Conservation (phyloP, 441 rosid genomes). For the Corymbia citriodora region DNA sequence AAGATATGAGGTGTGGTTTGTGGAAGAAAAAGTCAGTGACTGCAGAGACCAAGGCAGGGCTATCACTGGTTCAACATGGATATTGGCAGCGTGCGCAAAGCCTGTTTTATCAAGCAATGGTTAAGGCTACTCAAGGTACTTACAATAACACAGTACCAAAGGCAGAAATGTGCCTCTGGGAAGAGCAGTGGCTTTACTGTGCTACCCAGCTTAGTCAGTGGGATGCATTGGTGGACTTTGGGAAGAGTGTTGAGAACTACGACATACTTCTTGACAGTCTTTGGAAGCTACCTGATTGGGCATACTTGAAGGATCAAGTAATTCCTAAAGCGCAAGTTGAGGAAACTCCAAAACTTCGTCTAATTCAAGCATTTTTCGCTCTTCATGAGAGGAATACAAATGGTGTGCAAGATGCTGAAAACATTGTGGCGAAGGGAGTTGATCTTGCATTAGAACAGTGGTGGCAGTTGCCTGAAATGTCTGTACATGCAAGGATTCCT, state of each 20-base stretch:
- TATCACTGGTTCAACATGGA: slow-evolving; percentile 96
- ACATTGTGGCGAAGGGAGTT: slow-evolving; percentile 79
- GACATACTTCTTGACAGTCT: slow-evolving; percentile 92
- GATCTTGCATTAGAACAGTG: slow-evolving; percentile 95
- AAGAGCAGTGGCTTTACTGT: slow-evolving; percentile 98
- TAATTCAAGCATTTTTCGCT: slow-evolving; percentile 86
- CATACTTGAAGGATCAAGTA: slow-evolving; percentile 89
- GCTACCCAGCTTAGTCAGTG: slow-evolving; percentile 95
- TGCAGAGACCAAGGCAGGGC: slow-evolving; percentile 95
- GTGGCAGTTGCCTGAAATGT: slow-evolving; percentile 99
- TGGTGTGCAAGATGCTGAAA: slow-evolving; percentile 88
- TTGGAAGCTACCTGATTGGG: slow-evolving; percentile 98
- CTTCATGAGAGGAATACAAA: slow-evolving; percentile 83
- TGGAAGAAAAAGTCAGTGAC: slow-evolving; percentile 93
- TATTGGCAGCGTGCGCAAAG: slow-evolving; percentile 95
- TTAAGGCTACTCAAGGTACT: slow-evolving; percentile 98
- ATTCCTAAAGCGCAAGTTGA: slow-evolving; percentile 97
- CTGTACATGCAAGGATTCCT: slow-evolving; percentile 89
- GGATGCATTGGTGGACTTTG: slow-evolving; percentile 95
- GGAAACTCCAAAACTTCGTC: slow-evolving; percentile 92
- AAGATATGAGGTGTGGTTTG: slow-evolving; percentile 97
- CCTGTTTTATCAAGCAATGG: slow-evolving; percentile 95
- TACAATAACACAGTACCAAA: slow-evolving; percentile 91
- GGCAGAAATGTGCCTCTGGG: slow-evolving; percentile 99
- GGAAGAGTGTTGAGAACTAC: slow-evolving; percentile 87